phyloP scores from a whole-genome alignment of 768 basidiomycete genomes.

The Psilocybe sp. region DNA sequence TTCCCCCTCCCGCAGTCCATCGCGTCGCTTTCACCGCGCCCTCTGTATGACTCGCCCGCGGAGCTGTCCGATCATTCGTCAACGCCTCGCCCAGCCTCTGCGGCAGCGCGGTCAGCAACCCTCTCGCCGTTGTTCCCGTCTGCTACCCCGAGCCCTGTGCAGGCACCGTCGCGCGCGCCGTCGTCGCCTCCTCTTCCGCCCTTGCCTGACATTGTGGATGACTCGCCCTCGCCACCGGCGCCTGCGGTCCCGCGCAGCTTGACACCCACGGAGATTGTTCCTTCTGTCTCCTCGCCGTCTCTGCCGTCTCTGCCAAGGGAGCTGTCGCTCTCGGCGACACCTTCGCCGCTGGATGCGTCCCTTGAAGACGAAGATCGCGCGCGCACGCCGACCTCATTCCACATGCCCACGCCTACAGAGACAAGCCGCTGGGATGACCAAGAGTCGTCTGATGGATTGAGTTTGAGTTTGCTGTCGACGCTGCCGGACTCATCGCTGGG shows the following conservation, averaged over 20 bases:
- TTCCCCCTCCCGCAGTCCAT: neutral
- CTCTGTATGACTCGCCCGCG: neutral
- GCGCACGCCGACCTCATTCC: slow-evolving; percentile 31
- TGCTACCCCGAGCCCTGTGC: slow-evolving; percentile 13
- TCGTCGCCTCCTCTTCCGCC: slow-evolving; percentile 7
- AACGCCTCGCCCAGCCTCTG: slow-evolving; percentile 11
- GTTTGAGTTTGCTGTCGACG: slow-evolving; percentile 25
- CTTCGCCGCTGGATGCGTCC: slow-evolving; percentile 10
- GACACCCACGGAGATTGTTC: slow-evolving; percentile 21
- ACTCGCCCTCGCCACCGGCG: slow-evolving; percentile 9
- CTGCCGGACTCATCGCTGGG: slow-evolving; percentile 24
- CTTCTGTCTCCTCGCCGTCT: slow-evolving; percentile 6
- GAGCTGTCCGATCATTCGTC: neutral
- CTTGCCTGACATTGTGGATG: slow-evolving; percentile 10
- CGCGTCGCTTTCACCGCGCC: neutral
- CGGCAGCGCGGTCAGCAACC: slow-evolving; percentile 12
- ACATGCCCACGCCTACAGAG: slow-evolving; percentile 17
- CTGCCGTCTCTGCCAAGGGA: slow-evolving; percentile 11
- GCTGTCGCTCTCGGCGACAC: slow-evolving; percentile 12
- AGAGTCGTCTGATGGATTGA: slow-evolving; percentile 14
- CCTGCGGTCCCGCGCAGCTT: slow-evolving; percentile 8
- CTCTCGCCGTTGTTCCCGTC: slow-evolving; percentile 33
- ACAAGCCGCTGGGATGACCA: slow-evolving; percentile 6
- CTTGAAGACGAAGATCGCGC: slow-evolving; percentile 14
- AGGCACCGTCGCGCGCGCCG: slow-evolving; percentile 9